Conservation (phyloP, 208 protist genomes). For the Leishmania braziliensis region DNA sequence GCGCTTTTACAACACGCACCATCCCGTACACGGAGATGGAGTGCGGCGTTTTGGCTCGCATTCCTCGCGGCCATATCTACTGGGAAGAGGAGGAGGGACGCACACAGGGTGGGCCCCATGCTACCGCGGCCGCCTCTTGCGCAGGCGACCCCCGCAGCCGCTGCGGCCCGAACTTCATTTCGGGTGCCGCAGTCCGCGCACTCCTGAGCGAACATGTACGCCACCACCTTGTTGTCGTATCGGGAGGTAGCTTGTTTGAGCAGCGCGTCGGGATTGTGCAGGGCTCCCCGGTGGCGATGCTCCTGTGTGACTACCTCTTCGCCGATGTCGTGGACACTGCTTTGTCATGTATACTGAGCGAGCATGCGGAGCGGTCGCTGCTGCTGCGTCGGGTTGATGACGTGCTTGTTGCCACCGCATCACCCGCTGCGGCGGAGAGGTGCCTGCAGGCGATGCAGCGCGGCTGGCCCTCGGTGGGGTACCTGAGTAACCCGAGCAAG, state of each 20-base stretch:
- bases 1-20: slow-evolving; percentile 23
- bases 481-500: slow-evolving; percentile 31
- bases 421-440: slow-evolving; percentile 43
- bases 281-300: slow-evolving; percentile 77
- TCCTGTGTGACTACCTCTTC: slow-evolving; percentile 74
- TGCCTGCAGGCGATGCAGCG: slow-evolving; percentile 44
- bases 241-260: slow-evolving; percentile 33
- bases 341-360: slow-evolving; percentile 27
- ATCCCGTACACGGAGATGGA: slow-evolving; percentile 26
- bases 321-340: slow-evolving; percentile 28
- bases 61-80: slow-evolving; percentile 50
- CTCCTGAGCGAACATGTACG: slow-evolving; percentile 49
- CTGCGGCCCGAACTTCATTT: slow-evolving; percentile 10
- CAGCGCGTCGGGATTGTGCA: slow-evolving; percentile 68
- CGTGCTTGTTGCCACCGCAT: slow-evolving; percentile 65
- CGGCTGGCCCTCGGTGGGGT: slow-evolving; percentile 69
- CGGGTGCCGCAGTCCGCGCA: slow-evolving; percentile 39
- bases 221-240: slow-evolving; percentile 47
- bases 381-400: slow-evolving; percentile 81
- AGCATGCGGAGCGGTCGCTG: slow-evolving; percentile 50
- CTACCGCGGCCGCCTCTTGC: background rate
- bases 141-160: background rate
- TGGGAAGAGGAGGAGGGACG: slow-evolving; percentile 27
- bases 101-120: background rate
- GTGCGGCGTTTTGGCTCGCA: slow-evolving; percentile 29